These are phyloP conservation scores for Oryza australiensis DNA, from an alignment of 176 grass and related monocot species.

Conservation along the genomic window DNA sequence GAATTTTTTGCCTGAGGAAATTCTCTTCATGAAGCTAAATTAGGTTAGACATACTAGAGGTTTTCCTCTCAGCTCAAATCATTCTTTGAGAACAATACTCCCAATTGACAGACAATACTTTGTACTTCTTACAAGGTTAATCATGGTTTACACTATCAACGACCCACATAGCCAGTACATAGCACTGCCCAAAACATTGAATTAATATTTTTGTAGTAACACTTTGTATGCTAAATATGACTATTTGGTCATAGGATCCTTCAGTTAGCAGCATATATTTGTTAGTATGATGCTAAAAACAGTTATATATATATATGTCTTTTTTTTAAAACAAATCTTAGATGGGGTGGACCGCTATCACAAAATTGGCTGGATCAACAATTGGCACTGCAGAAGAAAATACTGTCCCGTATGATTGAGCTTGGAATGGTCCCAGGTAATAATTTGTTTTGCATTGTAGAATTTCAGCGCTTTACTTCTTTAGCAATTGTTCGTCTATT, in stretches of 20 bases:
- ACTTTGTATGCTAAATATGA: conserved; percentile 2
- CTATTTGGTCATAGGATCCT: neutral
- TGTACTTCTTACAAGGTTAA: neutral
- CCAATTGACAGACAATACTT: conserved; percentile 2
- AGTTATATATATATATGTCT: conserved; percentile 29
- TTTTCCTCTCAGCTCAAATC: conserved; percentile 5
- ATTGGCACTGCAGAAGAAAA: conserved; percentile 69
- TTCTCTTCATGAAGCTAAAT: conserved; percentile 27
- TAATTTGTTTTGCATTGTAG: conserved; percentile 18
- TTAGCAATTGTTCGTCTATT: conserved; percentile 17
- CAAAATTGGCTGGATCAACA: conserved; percentile 89
- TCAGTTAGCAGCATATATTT: conserved; percentile 4
- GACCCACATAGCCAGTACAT: neutral
- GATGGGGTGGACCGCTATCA: conserved; percentile 94
- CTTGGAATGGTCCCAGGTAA: conserved; percentile 96
- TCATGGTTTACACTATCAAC: neutral
- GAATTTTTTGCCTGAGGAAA: neutral
- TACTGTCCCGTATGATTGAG: conserved; percentile 76
- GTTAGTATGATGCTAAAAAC: neutral
- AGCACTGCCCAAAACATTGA: neutral
- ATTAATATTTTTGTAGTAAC: neutral
- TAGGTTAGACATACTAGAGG: neutral
- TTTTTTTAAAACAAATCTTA: conserved; percentile 38
- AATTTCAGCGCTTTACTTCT: neutral
- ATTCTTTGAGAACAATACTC: conserved; percentile 2